Conservation (phyloP, 139 green algal species). For the Tetratostichococcus sp. region DNA sequence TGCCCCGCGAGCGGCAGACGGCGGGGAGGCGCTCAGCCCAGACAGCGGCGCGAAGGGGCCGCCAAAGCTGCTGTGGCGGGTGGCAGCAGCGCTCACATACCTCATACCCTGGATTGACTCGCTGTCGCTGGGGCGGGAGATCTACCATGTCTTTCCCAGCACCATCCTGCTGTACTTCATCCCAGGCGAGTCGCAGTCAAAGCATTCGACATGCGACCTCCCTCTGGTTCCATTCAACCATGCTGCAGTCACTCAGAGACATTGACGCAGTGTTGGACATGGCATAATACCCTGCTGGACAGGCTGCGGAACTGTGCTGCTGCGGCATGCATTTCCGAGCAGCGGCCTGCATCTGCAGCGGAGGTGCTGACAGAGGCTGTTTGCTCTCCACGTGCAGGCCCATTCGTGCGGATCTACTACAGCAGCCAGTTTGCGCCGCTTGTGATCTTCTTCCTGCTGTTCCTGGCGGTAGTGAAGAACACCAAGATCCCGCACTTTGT, state of each 20-base stretch:
- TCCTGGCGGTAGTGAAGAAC: conserved; percentile 70
- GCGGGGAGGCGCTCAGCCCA: not conserved
- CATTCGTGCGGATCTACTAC: conserved; percentile 54
- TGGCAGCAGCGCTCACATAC: conserved; percentile 54
- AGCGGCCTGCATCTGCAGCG: too few relatives aligned
- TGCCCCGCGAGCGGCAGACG: not conserved
- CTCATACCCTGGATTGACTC: conserved; percentile 69
- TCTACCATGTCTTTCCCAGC: conserved; percentile 44
- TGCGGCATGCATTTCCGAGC: too few relatives aligned
- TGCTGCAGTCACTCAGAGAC: too few relatives aligned
- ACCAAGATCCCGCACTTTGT: conserved; percentile 73
- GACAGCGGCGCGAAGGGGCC: conserved; percentile 16
- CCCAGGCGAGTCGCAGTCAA: conserved; percentile 20
- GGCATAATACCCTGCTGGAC: too few relatives aligned
- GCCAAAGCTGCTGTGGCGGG: conserved; percentile 46
- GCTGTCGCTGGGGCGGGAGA: conserved; percentile 24
- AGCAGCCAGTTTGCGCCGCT: conserved; percentile 63
- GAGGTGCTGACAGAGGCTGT: too few relatives aligned
- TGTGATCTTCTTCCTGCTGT: conserved; percentile 75
- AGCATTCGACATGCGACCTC: too few relatives aligned
- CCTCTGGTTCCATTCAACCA: too few relatives aligned
- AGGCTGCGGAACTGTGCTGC: too few relatives aligned
- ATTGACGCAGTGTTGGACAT: too few relatives aligned
- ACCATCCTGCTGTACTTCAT: conserved; percentile 42
- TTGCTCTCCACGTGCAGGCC: conserved; percentile 19